phyloP scores from a whole-genome alignment of 495 filamentous ascomycete species.

The Penicillium soppii region DNA sequence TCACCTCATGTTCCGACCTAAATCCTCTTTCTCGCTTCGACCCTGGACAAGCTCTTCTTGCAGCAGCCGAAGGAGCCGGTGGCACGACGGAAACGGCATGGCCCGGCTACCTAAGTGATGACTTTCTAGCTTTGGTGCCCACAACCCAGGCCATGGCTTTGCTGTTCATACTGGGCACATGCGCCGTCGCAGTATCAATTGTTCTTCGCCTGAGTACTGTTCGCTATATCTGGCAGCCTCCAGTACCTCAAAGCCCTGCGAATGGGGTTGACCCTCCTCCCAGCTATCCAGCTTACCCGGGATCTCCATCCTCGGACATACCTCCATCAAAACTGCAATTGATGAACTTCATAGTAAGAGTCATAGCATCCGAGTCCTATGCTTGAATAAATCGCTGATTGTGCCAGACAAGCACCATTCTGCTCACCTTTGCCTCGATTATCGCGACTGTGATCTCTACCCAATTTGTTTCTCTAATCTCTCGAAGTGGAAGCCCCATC shows the following conservation, averaged over 20 bases:
- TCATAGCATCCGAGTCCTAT: neutral
- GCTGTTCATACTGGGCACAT: constrained; percentile 9
- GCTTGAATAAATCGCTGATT: neutral
- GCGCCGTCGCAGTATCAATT: neutral
- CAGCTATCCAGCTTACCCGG: neutral
- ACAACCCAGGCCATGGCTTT: constrained; percentile 10
- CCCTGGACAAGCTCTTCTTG: constrained; percentile 2
- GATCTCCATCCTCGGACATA: neutral
- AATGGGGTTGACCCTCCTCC: neutral
- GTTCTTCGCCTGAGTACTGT: neutral
- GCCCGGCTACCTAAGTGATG: neutral
- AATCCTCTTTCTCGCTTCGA: constrained; percentile 10
- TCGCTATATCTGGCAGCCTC: neutral
- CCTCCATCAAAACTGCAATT: neutral
- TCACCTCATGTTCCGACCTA: constrained; percentile 5
- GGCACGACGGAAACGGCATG: neutral
- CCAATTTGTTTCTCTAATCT: constrained; percentile 12
- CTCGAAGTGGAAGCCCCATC: constrained; percentile 3
- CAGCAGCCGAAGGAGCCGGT: constrained; percentile 1
- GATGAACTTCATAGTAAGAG: neutral
- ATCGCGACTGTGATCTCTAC: constrained; percentile 13
- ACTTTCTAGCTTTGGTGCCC: constrained; percentile 1
- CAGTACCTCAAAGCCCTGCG: neutral
- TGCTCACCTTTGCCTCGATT: constrained; percentile 7
- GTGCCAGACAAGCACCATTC: constrained; percentile 4